Evolutionary conservation across 352 stramenopile genomes (phyloP), one percentile per base, ranked within the genome.

Genomic region (Blastocystis hominis): DNA sequence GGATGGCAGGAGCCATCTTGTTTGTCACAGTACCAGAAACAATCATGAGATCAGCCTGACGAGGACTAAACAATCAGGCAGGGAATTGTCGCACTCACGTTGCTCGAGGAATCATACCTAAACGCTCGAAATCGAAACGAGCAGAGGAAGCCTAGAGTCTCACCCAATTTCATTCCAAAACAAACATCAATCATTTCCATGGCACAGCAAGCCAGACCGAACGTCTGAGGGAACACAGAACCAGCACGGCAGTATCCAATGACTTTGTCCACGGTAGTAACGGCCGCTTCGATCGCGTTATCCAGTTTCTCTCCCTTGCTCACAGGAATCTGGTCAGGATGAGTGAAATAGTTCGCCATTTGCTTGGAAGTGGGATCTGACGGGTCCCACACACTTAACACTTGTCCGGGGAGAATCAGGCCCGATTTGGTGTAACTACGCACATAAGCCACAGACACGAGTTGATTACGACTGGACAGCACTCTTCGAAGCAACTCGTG

Each of bases 161-260:
- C 15, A 36, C 0, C 3, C 6, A 5, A 30, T 9, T 13, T 13
- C 4, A 86, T 0, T 66, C 46, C 34, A 84, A 20, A 30, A 17
- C 40, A 46, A 20, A 90, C 89, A 84, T 96, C 93, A 93, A 99
- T 99, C 96, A 99, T 99, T 92, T 99, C 97, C 24, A 99, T 95
- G 68, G 96, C 96, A 89, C 97, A 99, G 91, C 97, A 99, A 6
- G 97, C 96, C 13, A 99, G 91, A 76, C 97, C 97, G 91, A 99
- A 99, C 5, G 96, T 98, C 92, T 99, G 98, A 68, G 97, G 97
- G 96, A 96, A 99, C 36, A 99, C 89, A 46, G 96, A 98, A 80
- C 95, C 94, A 47, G 76, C 20, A 46, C 76, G 59, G 47, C 76
- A 86, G 36, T 86, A 86, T 75, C 93, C 53, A 62, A 86, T 86